Evolutionary conservation across 306 rosid genomes (phyloP).

Genomic region (Corylus heterophylla): DNA sequence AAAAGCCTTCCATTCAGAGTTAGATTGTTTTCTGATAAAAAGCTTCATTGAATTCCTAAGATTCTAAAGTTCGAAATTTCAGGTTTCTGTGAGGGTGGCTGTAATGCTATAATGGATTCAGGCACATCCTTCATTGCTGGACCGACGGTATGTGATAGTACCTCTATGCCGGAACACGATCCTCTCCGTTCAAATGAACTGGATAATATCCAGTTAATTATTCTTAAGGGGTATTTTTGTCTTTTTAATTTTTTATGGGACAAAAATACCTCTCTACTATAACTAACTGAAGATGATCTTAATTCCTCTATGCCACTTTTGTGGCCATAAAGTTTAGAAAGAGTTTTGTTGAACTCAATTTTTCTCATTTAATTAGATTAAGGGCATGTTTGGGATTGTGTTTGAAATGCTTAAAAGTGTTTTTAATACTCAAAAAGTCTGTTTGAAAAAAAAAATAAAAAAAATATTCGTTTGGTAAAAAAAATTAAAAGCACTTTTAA

Average conservation of each 20-base stretch:
- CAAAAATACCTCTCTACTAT: too few species aligned
- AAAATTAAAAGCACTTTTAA: too few species aligned
- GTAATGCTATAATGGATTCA: slow-evolving; percentile 19
- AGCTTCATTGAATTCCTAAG: background rate
- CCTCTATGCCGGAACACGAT: background rate
- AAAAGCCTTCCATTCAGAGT: background rate
- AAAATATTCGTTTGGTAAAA: too few species aligned
- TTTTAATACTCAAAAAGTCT: too few species aligned
- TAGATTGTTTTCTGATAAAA: background rate
- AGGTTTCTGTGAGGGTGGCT: slow-evolving; percentile 10
- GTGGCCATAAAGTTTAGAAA: background rate
- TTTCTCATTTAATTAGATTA: background rate
- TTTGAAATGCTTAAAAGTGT: too few species aligned
- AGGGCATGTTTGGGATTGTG: too few species aligned
- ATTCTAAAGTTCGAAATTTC: background rate
- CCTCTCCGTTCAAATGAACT: too few species aligned
- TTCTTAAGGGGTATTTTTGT: too few species aligned
- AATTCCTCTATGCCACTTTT: background rate
- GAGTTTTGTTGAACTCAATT: background rate
- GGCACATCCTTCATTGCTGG: slow-evolving; percentile 18
- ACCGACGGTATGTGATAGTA: slow-evolving; percentile 6
- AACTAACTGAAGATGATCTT: too few species aligned
- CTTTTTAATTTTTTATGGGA: too few species aligned
- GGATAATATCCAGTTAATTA: too few species aligned
- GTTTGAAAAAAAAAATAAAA: too few species aligned